These are phyloP conservation scores for Fusarium xylarioides DNA, from an alignment of 2,329 filamentous ascomycete species.

Conservation along the genomic window DNA sequence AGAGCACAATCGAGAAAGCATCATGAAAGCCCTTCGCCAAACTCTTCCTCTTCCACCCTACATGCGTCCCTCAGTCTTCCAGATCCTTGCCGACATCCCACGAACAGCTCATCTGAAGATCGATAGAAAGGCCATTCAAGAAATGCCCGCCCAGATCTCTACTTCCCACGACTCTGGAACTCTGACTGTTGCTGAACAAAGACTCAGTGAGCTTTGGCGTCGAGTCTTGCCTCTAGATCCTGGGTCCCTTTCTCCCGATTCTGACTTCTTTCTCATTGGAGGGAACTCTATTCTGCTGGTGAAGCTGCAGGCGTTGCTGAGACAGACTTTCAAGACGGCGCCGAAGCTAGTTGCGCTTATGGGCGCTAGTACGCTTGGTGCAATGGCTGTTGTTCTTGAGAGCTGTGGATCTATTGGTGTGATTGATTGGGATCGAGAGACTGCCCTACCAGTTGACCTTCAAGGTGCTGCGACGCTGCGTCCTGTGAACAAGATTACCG, in stretches of 20 bases:
- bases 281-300: not conserved
- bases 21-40: not conserved
- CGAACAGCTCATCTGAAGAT: not conserved
- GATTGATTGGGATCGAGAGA: not conserved
- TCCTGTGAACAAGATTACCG: not conserved
- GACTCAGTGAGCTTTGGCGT: not conserved
- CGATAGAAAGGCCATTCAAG: not conserved
- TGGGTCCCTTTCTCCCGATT: not conserved
- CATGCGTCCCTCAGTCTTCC: not conserved
- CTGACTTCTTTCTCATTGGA: constrained; percentile 7
- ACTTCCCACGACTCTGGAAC: not conserved
- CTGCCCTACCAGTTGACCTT: not conserved
- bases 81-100: not conserved
- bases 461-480: rapidly evolving
- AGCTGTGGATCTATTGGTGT: not conserved
- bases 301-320: not conserved
- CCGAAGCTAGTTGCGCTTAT: not conserved
- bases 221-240: not conserved
- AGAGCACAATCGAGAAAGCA: not conserved
- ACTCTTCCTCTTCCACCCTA: not conserved
- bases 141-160: not conserved
- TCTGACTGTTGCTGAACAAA: not conserved
- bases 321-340: not conserved
- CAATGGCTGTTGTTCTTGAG: not conserved
- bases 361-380: not conserved